Evolutionary conservation across 306 rosid genomes (phyloP).

Genomic region (Cucumis cinereus): DNA sequence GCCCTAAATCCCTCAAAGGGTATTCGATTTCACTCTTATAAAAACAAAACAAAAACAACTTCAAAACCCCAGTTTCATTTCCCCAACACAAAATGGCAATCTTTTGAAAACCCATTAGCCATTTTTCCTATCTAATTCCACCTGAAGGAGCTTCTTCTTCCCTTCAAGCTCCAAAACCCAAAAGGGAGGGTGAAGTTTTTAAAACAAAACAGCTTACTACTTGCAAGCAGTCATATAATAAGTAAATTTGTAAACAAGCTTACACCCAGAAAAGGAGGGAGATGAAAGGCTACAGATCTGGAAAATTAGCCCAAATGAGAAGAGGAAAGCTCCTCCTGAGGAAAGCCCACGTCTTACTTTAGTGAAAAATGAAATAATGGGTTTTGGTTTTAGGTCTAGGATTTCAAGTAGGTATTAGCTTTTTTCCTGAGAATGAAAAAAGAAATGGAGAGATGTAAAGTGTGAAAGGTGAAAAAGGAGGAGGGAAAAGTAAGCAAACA

Average conservation of each 20-base stretch:
- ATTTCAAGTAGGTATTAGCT: not conserved
- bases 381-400: not conserved
- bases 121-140: not conserved
- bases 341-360: not conserved
- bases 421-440: not conserved
- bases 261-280: not conserved
- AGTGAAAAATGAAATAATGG: not conserved
- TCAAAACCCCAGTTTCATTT: not conserved
- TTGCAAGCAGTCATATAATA: no score
- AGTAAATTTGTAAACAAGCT: not conserved
- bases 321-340: not conserved
- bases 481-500: not conserved
- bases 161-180: not conserved
- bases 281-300: constrained; percentile 1
- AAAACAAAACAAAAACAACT: not conserved
- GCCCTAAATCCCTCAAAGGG: not conserved
- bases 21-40: not conserved
- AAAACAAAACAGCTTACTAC: not conserved
- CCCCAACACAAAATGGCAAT: not conserved
- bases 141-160: not conserved
- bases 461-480: not conserved
- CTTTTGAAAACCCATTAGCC: not conserved
- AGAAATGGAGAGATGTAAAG: not conserved
- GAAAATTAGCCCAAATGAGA: not conserved
- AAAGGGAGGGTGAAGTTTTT: not conserved